Conservation (phyloP, 2,329 filamentous ascomycete species). For the Claviceps paspali region DNA sequence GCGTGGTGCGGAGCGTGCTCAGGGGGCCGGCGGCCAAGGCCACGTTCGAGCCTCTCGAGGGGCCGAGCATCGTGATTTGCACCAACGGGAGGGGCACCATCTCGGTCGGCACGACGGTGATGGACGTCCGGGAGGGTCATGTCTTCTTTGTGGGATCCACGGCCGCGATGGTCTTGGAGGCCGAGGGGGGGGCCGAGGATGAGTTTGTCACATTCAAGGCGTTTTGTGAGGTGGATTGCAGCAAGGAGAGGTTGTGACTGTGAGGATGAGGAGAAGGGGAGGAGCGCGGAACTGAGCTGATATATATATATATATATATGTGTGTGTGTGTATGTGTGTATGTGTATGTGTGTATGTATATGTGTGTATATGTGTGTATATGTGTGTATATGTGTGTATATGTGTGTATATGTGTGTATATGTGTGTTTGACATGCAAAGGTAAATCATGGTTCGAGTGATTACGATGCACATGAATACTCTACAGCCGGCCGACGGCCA, state of each 20-base stretch:
- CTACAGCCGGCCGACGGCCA: no score
- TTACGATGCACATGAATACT: no score
- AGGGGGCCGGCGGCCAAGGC: slow-evolving; percentile 60
- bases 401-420: no score
- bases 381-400: no score
- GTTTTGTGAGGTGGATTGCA: slow-evolving; percentile 65
- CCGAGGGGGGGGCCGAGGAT: slow-evolving; percentile 41
- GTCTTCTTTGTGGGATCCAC: slow-evolving; percentile 80
- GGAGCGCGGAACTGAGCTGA: neutral
- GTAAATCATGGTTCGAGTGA: no score
- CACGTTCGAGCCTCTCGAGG: slow-evolving; percentile 74
- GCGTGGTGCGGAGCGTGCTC: slow-evolving; percentile 68
- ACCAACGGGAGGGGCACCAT: slow-evolving; percentile 73
- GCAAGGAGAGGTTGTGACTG: slow-evolving; percentile 15
- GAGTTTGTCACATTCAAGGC: slow-evolving; percentile 83
- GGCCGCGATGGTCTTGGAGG: slow-evolving; percentile 69
- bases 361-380: no score
- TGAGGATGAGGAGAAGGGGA: neutral
- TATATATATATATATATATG: no score
- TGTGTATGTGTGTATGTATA: no score
- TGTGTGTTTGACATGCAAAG: no score
- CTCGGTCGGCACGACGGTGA: slow-evolving; percentile 65
- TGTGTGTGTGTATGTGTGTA: no score
- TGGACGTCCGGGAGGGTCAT: slow-evolving; percentile 58
- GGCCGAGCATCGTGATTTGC: slow-evolving; percentile 86